Evolutionary conservation across 2,329 filamentous ascomycete species (phyloP), one percentile per base, ranked within the genome.

Genomic region (Aspergillus clavatus): DNA sequence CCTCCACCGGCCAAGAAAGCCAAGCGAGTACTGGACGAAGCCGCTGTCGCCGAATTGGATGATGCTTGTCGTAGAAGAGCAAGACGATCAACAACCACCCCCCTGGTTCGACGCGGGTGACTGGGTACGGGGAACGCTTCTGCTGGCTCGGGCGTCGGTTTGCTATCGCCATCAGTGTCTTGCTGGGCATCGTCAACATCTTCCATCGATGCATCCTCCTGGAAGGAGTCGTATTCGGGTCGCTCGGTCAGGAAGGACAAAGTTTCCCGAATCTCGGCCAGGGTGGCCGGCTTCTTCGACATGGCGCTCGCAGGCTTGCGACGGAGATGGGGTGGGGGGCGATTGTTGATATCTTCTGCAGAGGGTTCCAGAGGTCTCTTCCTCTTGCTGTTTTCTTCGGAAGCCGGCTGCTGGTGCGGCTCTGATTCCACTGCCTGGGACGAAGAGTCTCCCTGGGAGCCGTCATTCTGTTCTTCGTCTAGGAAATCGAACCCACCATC

Each of bases 201-300:
- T n/a, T 78, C 74, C 7, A 66, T 41, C 2, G 72, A 74, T 6
- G 73, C 72, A 33, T 79, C 76, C 29, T 74, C 76, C 3, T 77
- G 75, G 47, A 74, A 74, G n/a, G 75, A 78, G 22, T 75, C 74
- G 38, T 72, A 74, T 37, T 76, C 69, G n/a, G 74, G 74, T 29
- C 80, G 78, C 41, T 95, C 89, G 12, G 95, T 82, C 7, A 96
- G 77, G 65, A 85, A 87, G 4, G 87, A 94, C 5, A 96, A 73
- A 0, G 87, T 88, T 63, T 91, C 82, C 45, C 89, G 83, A 51
- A 96, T 86, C 59, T 96, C 88, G 22, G 83, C 81, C 7, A 95
- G 72, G 14, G 83, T 86, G 4, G 84, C 76, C 0, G 89, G 88
- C 57, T 83, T 89, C 65, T 79, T 81, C 42, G 73, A 75, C 47